These are phyloP conservation scores for Calonectria hongkongensis DNA, from an alignment of 2,329 filamentous ascomycete species.

Conservation along the genomic window DNA sequence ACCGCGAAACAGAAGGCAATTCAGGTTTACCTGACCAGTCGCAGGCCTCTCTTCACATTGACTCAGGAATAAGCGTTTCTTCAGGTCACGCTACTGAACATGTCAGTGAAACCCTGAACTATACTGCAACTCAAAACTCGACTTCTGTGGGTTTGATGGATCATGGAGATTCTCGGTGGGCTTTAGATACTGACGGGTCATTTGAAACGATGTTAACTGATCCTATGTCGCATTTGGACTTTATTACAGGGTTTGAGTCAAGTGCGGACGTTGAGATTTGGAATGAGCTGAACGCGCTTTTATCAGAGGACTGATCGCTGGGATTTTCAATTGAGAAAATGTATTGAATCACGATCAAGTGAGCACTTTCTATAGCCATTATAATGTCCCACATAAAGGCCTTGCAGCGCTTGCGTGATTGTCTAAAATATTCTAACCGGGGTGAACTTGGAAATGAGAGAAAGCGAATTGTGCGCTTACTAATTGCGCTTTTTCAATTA, in stretches of 20 bases:
- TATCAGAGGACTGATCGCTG: neutral
- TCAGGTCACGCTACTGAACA: neutral
- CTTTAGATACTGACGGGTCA: neutral
- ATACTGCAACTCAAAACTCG: too few relatives aligned
- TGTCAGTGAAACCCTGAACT: neutral
- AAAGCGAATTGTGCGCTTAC: too few relatives aligned
- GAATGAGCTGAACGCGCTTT: neutral
- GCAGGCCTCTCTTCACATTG: neutral
- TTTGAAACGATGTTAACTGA: slow-evolving; percentile 8
- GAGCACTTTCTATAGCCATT: too few relatives aligned
- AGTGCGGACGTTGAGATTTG: slow-evolving; percentile 2
- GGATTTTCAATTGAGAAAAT: too few relatives aligned
- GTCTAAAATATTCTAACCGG: too few relatives aligned
- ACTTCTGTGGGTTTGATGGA: too few relatives aligned
- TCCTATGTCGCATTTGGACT: slow-evolving; percentile 1
- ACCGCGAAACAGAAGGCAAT: neutral
- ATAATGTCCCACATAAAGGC: too few relatives aligned
- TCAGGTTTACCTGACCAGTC: neutral
- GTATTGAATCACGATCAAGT: too few relatives aligned
- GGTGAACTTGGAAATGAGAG: too few relatives aligned
- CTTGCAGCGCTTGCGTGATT: too few relatives aligned
- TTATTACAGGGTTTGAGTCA: neutral
- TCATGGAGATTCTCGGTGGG: neutral
- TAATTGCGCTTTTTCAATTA: too few relatives aligned
- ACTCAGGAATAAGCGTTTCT: neutral